phyloP scores from a whole-genome alignment of 1,284 basidiomycete species.

The Melampsora americana region DNA sequence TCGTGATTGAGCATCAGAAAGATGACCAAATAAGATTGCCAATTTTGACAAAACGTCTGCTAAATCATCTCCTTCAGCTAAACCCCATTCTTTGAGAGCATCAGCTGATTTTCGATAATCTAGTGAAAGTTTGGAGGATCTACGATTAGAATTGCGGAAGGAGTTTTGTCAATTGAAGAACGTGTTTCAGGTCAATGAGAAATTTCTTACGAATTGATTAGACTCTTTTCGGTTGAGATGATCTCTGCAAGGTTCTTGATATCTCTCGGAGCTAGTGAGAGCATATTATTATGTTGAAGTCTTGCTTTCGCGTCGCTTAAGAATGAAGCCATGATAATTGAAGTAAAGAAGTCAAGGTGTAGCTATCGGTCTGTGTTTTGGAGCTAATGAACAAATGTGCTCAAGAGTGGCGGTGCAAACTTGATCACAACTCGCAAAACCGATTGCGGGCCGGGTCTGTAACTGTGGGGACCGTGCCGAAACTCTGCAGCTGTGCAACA shows the following conservation, averaged over 20 bases:
- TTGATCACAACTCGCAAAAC: no score
- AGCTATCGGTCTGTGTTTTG: not conserved
- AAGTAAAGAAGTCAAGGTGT: not conserved
- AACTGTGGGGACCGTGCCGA: no score
- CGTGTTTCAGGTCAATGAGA: not conserved
- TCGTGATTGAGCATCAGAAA: constrained; percentile 48
- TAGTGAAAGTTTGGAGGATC: constrained; percentile 44
- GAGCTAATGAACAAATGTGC: no score
- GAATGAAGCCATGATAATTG: constrained; percentile 29
- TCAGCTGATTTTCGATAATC: constrained; percentile 48
- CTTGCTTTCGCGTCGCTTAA: constrained; percentile 27
- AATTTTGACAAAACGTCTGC: constrained; percentile 50
- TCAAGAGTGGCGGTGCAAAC: no score
- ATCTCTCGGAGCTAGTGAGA: constrained; percentile 48
- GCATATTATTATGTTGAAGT: constrained; percentile 38
- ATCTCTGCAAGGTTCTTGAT: constrained; percentile 49
- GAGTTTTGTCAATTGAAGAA: not conserved
- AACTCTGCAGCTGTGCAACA: no score
- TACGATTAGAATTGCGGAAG: constrained; percentile 15
- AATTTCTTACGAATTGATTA: constrained; percentile 47
- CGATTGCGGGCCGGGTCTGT: no score
- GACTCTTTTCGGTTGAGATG: constrained; percentile 48
- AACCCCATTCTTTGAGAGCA: constrained; percentile 50
- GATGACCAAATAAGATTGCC: constrained; percentile 49
- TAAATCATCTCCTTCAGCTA: constrained; percentile 50